Base-by-base conservation (phyloP, 1,139 yeast genomes). In the Hemisphaericaspora xylofermentans region DNA sequence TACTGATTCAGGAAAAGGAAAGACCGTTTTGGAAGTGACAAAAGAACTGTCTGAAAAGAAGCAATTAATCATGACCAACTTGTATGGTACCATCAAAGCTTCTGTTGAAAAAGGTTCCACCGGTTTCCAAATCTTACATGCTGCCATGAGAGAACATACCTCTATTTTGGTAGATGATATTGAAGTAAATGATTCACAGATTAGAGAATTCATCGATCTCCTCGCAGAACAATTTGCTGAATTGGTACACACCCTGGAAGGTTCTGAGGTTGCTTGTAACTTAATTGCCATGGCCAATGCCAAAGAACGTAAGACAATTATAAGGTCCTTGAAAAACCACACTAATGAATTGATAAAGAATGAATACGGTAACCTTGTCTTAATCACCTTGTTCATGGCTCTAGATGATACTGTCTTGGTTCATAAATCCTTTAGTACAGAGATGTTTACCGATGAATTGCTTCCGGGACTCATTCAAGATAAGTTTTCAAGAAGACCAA, bases 61-160 rank as follows among this genome's bases (percentile, higher is more conserved):
- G 59, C 85, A 77, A 47, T 73, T 85, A 46, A 80, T 93, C 48
- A 76, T 89, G 63, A 73, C 78, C 52, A 91, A 93, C 62, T 74
- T 93, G 59, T 74, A 72, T 52, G 89, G 88, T 47, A 88, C 96
- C 8, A 88, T 93, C 48, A 81, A 84, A 27, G 93, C 96, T 2
- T 85, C 97, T 8, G 95, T 93, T 40, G 93, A 85, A 61, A 93
- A 93, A 64, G 98, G 98, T 6, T 88, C 96, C 4, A 86, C 95
- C 35, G 98, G 98, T 31, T 93, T 93, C 74, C 95, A 91, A 61
- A 86, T 93, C 51, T 78, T 93, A 57, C 98, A 93, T 62, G 96
- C 97, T 26, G 97, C 95, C 39, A 89, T 93, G 96, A 82, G 76
- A 58, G 96, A 93, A 61, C 89, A 87, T 55, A 78, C 82, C 36